Evolutionary conservation across 139 green algal species (phyloP), one percentile per base, ranked within the genome.

Genomic region (Zygnema cylindricum): DNA sequence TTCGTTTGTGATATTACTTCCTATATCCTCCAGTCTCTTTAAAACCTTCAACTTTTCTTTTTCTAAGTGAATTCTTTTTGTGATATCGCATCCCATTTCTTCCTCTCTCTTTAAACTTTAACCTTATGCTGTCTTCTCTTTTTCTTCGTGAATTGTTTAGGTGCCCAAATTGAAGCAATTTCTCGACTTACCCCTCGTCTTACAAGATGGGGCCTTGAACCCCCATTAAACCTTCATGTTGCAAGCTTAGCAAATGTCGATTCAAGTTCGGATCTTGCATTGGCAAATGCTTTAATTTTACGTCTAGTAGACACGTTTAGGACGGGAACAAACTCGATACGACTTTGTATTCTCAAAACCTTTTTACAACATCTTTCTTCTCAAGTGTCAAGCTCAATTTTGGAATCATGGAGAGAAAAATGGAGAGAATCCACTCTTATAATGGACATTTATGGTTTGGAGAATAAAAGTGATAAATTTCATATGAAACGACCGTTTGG

Each of bases 301-400:
- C 42, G 77, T 39, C 49, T 85, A 23, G 35, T 54, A 3, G 77
- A 85, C 49, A 54, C 77, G 39, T 85, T 85, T 41, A 43, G 77
- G 39, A 85, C 77, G 11, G 77, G 77, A 7, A 81, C 77, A 39
- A 85, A 85, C 49, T 77, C 36, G 3, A 85, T 77, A 41, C 38
- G 71, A 7, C 71, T 79, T 43, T 57, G 41, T 11, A 79, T 79
- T 79, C 71, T 79, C 40, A 43, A 49, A 79, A 49, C 40, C 39
- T 79, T 79, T 49, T 57, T 79, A 16, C 38, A 57, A 49, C 71
- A 79, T 16, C 40, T 63, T 63, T 63, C 7, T 16, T 7, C 49
- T 16, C 49, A 63, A 63, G 7, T 63, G 16, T 63, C 49, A 16
- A 63, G 7, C 49, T 25, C 49, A 63, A 16, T 25, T 16, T 25